Percentiles rank a stretch among this genome's conserved stretches.
Evolutionary conservation across 768 basidiomycete genomes (phyloP).

Genomic region (Lactifluus echinatus): DNA sequence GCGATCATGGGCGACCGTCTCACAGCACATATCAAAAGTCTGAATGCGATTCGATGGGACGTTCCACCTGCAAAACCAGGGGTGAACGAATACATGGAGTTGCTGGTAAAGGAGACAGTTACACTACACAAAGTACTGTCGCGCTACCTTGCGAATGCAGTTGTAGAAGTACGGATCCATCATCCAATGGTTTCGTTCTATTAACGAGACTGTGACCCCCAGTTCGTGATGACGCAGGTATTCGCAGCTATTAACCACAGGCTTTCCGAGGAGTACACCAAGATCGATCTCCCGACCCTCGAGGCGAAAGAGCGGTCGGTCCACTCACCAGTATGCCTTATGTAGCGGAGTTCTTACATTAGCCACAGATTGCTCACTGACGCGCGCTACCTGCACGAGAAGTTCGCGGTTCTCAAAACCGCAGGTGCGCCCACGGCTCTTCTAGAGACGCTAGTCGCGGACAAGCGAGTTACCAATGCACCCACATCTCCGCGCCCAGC

Average conservation of each 20-base stretch:
- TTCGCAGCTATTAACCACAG: slow-evolving; percentile 89
- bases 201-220: slow-evolving; percentile 9
- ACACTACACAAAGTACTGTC: slow-evolving; percentile 94
- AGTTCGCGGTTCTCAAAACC: slow-evolving; percentile 66
- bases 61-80: slow-evolving; percentile 50
- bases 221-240: slow-evolving; percentile 94
- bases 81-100: slow-evolving; percentile 84
- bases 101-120: slow-evolving; percentile 89
- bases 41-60: slow-evolving; percentile 78
- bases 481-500: neutral
- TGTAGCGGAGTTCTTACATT: neutral
- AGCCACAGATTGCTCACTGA: slow-evolving; percentile 65
- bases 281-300: slow-evolving; percentile 71
- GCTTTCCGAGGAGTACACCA: slow-evolving; percentile 76
- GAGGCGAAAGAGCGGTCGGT: slow-evolving; percentile 81
- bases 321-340: slow-evolving; percentile 1
- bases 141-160: slow-evolving; percentile 68
- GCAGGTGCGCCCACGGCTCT: slow-evolving; percentile 56
- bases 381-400: slow-evolving; percentile 66
- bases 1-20: slow-evolving; percentile 97
- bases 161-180: slow-evolving; percentile 65
- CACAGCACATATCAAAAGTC: slow-evolving; percentile 70
- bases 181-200: neutral
- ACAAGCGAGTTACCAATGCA: slow-evolving; percentile 38
- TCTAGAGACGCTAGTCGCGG: slow-evolving; percentile 78